Evolutionary conservation across 2,329 filamentous ascomycete species (phyloP).

Genomic region (Ophiostoma montium): DNA sequence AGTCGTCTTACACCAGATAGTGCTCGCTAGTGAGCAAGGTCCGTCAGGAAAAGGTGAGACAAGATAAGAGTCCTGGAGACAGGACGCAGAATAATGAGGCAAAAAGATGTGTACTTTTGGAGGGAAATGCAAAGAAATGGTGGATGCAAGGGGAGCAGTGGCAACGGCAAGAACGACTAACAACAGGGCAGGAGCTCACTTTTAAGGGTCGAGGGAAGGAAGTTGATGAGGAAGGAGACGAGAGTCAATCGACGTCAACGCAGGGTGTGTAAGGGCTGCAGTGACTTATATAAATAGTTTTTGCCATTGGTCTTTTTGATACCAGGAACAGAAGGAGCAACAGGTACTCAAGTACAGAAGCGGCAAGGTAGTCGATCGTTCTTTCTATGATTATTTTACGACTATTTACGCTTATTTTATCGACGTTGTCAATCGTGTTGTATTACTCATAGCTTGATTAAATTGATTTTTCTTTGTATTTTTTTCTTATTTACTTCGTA

Average conservation of each 20-base stretch:
- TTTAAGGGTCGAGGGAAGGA: not conserved
- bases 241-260: too few species aligned
- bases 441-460: too few species aligned
- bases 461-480: too few species aligned
- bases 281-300: too few species aligned
- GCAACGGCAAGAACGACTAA: not conserved
- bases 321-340: conserved; percentile 5
- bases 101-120: too few species aligned
- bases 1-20: not conserved
- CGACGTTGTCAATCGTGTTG: too few species aligned
- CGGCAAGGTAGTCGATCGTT: too few species aligned
- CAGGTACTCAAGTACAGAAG: not conserved
- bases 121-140: not conserved
- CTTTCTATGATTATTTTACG: not conserved
- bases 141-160: not conserved
- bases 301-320: not conserved
- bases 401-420: not conserved
- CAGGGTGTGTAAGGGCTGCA: not conserved
- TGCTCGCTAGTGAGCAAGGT: not conserved
- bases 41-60: too few species aligned
- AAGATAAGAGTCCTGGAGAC: not conserved
- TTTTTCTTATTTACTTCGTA: too few species aligned
- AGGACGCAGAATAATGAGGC: not conserved
- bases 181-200: not conserved
- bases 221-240: not conserved